Conservation (phyloP, 1,284 basidiomycete genomes). For the Rhodotorula sp. region DNA sequence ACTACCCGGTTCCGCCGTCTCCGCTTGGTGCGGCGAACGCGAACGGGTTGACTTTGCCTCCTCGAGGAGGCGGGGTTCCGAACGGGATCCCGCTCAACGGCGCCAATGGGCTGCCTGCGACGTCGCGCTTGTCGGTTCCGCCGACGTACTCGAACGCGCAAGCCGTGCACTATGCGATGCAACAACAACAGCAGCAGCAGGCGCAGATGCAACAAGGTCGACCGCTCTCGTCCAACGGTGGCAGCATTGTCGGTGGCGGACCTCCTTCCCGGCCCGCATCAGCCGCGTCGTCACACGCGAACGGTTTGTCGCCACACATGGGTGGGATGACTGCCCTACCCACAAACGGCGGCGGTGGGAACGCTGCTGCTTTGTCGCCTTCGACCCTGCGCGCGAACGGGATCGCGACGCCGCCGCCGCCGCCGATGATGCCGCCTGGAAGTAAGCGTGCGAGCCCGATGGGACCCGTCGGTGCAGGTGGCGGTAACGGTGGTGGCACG, state of each 20-base stretch:
- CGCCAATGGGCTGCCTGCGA: conserved; percentile 32
- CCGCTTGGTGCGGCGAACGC: conserved; percentile 7
- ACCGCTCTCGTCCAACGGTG: conserved; percentile 8
- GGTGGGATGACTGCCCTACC: conserved; percentile 1
- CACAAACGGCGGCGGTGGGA: background rate
- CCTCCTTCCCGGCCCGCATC: conserved; percentile 18
- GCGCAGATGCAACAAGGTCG: conserved; percentile 5
- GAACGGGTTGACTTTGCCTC: conserved; percentile 16
- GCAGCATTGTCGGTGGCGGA: background rate
- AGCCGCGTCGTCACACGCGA: conserved; percentile 6
- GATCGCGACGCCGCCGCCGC: conserved; percentile 11
- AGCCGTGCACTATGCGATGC: conserved; percentile 28
- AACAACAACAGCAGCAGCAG: conserved; percentile 28
- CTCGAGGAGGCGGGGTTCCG: background rate
- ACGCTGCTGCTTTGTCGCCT: conserved; percentile 3
- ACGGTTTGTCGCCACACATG: conserved; percentile 16
- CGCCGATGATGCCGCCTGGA: background rate
- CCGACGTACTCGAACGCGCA: conserved; percentile 28
- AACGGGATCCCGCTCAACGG: conserved; percentile 15
- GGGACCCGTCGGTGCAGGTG: conserved; percentile 3
- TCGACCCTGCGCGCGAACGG: conserved; percentile 4
- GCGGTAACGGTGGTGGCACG: background rate
- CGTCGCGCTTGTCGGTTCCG: conserved; percentile 33
- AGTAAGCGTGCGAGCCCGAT: conserved; percentile 13
- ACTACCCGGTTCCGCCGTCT: conserved; percentile 1